Evolutionary conservation across 1,284 basidiomycete species (phyloP).

Genomic region (Puccinia brachypodii): DNA sequence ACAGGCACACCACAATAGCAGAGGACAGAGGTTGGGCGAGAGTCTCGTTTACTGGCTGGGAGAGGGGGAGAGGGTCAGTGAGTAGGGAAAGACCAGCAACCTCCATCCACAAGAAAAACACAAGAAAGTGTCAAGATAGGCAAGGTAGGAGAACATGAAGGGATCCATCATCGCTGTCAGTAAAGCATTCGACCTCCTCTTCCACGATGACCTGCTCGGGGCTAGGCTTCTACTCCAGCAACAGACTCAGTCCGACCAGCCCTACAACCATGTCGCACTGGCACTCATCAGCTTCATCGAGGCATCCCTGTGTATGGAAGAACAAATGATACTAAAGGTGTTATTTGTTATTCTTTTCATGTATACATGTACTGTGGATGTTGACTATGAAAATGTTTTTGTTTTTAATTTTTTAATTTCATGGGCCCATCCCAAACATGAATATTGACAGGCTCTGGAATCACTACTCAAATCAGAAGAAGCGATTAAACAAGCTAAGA

Average conservation of each 20-base stretch:
- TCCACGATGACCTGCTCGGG: slow-evolving; percentile 18
- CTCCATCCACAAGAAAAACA: background rate
- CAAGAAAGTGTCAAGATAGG: too few species aligned
- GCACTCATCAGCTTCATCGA: slow-evolving; percentile 25
- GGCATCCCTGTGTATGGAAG: slow-evolving; percentile 20
- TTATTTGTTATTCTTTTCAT: background rate
- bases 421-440: too few species aligned
- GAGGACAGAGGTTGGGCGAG: too few species aligned
- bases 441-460: background rate
- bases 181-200: slow-evolving; percentile 27
- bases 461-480: slow-evolving; percentile 16
- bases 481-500: slow-evolving; percentile 30
- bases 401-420: background rate
- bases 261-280: slow-evolving; percentile 28
- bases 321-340: slow-evolving; percentile 19
- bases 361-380: background rate
- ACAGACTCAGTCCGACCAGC: background rate
- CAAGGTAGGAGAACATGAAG: slow-evolving; percentile 19
- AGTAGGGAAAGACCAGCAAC: background rate
- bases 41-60: too few species aligned
- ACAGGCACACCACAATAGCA: too few species aligned
- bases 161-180: slow-evolving; percentile 15
- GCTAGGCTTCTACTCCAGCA: slow-evolving; percentile 1
- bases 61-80: too few species aligned
- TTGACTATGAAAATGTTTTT: background rate